Evolutionary conservation across 805 yeast genomes (phyloP).

Genomic region (Suhomyces pyralidae): DNA sequence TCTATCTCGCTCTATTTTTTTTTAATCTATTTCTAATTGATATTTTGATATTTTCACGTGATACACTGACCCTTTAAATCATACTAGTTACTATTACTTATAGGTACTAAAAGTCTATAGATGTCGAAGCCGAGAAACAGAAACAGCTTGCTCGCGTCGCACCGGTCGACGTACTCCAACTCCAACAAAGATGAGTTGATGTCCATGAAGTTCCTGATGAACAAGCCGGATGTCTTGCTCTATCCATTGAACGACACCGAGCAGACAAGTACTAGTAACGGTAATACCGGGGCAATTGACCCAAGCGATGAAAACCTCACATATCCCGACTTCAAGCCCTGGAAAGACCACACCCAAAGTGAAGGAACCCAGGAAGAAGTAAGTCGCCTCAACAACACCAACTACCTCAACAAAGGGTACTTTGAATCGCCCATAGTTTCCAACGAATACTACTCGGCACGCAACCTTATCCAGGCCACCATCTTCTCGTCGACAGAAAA

Average conservation of each 20-base stretch:
- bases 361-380: conserved; percentile 44
- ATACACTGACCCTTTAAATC: background rate
- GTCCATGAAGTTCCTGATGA: conserved; percentile 36
- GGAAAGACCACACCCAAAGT: conserved; percentile 53
- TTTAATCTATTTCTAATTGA: no score
- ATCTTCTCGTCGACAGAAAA: conserved; percentile 34
- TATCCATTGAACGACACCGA: conserved; percentile 32
- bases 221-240: conserved; percentile 28
- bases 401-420: conserved; percentile 65
- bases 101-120: background rate
- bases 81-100: background rate
- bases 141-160: conserved; percentile 25
- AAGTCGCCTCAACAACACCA: conserved; percentile 45
- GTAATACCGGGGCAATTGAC: no score
- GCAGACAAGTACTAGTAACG: background rate
- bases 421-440: conserved; percentile 59
- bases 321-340: conserved; percentile 72
- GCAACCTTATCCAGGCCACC: conserved; percentile 53
- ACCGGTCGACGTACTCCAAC: conserved; percentile 17
- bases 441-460: conserved; percentile 69
- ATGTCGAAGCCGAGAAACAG: conserved; percentile 31
- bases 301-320: background rate
- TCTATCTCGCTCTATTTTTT: no score
- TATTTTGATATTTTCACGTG: background rate
- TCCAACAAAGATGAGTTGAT: conserved; percentile 30